phyloP scores from a whole-genome alignment of 371 early-diverging fungal species.

The Mortierella polycephala region DNA sequence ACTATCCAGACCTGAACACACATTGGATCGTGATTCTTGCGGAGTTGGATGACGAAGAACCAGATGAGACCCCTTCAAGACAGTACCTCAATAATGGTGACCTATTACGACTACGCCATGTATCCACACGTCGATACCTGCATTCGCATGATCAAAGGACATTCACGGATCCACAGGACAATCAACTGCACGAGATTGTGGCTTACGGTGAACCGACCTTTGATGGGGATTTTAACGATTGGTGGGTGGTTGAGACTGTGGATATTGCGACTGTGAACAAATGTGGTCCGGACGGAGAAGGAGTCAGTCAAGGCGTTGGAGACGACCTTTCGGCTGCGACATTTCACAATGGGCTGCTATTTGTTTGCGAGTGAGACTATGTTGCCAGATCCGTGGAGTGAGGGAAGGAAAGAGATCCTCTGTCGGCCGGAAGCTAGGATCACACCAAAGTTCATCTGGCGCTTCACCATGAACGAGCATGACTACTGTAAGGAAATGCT shows the following conservation, averaged over 20 bases:
- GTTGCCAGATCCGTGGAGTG: conserved; percentile 21
- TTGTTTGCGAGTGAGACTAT: conserved; percentile 9
- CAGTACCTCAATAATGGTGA: conserved; percentile 26
- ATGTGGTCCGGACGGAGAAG: not conserved
- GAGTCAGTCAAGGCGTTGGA: conserved; percentile 14
- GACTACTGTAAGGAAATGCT: conserved; percentile 18
- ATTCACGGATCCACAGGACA: not conserved
- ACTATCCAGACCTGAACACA: conserved; percentile 30
- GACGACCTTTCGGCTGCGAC: conserved; percentile 19
- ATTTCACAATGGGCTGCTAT: conserved; percentile 8
- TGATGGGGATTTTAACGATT: conserved; percentile 37
- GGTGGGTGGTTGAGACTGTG: conserved; percentile 27
- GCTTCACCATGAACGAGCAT: conserved; percentile 31
- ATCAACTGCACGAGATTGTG: conserved; percentile 14
- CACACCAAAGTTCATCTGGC: conserved; percentile 24
- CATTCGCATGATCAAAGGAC: conserved; percentile 24
- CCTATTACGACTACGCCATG: conserved; percentile 21
- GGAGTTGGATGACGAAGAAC: conserved; percentile 7
- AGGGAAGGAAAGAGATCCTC: conserved; percentile 18
- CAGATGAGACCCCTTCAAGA: conserved; percentile 27
- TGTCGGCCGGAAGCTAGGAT: conserved; percentile 19
- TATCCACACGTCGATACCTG: conserved; percentile 22
- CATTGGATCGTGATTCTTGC: conserved; percentile 36
- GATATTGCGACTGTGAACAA: conserved; percentile 5
- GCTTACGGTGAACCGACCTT: conserved; percentile 3